Base-by-base conservation (phyloP, 768 basidiomycete genomes). In the Boletus rubroflammeus region DNA sequence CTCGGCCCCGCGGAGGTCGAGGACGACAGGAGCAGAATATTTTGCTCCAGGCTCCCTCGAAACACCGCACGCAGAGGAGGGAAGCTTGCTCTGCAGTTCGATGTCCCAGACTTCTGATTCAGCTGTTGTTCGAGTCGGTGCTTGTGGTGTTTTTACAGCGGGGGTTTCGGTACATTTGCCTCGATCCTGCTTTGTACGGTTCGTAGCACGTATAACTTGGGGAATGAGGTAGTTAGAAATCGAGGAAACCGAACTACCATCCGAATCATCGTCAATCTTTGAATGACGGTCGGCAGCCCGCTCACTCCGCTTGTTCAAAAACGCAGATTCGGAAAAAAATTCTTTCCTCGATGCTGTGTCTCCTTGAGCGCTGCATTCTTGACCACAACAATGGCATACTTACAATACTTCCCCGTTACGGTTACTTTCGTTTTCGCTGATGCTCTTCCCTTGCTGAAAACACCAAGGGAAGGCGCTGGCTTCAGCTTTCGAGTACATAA, bases 101-200 rank as follows among this genome's bases (percentile, higher is more conserved):
- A 85, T 81, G 56, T 79, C 80, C 84, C 84, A 85, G 8, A 78
- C 60, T 19, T 75, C 71, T 10, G 84, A 84, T 50, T 62, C 68
- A 2, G 61, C 60, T 38, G 14, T 26, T 21, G 48, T 32, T 14
- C 50, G 50, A 36, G 45, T 50, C 34, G 55, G 13, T 13, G 19
- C 47, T 50, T 40, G 55, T 34, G 36, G 21, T 36, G 34, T 17
- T n/a, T 49, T 39, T 29, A 25, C 17, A 19, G 36, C 29, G 6
- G 39, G 3, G 5, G 28, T 28, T 49, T 51, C 23, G 5, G 36
- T 17, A 17, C 23, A 28, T 29, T 49, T 53, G 29, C n/a, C 29
- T 49, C 32, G 31, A 38, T 42, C 31, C 8, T 47, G 45, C 29
- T 21, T 51, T 28, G 54, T 50, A 43, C 35, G 34, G 19, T 55